Evolutionary conservation across 2,329 filamentous ascomycete genomes (phyloP).

Genomic region (Mycosphaerella sp.): DNA sequence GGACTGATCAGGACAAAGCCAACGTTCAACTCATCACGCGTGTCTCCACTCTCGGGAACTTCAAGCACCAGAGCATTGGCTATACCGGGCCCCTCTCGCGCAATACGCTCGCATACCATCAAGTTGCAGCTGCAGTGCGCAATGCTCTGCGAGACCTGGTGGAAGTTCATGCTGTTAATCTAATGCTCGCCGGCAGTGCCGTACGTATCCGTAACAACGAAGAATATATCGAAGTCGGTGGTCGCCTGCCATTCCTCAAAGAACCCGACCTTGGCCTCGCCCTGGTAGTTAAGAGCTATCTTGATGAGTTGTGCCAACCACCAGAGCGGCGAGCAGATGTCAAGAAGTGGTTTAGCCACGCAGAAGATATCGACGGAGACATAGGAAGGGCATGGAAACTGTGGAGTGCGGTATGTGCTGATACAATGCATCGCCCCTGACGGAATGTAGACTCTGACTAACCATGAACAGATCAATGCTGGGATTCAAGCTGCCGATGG

Average conservation of each 20-base stretch:
- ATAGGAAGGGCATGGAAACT: constrained; percentile 55
- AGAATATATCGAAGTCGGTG: constrained; percentile 54
- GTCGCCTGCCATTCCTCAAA: constrained; percentile 60
- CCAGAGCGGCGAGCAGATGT: constrained; percentile 47
- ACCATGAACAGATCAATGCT: constrained; percentile 45
- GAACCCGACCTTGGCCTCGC: constrained; percentile 70
- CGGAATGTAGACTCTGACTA: constrained; percentile 13
- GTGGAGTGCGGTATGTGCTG: constrained; percentile 56
- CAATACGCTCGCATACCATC: constrained; percentile 79
- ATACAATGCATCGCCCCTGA: background rate
- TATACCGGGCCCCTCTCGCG: constrained; percentile 93
- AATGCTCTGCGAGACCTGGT: constrained; percentile 73
- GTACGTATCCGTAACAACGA: constrained; percentile 50
- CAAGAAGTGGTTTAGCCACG: constrained; percentile 56
- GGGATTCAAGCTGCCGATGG: constrained; percentile 51
- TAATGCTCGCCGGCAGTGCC: constrained; percentile 75
- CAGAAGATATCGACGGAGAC: constrained; percentile 52
- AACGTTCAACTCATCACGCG: constrained; percentile 79
- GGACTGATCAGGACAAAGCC: constrained; percentile 62
- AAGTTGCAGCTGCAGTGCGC: constrained; percentile 72
- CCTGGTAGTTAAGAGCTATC: constrained; percentile 72
- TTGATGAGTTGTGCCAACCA: constrained; percentile 60
- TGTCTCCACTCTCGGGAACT: constrained; percentile 72
- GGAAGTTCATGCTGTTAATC: constrained; percentile 71
- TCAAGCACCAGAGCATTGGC: constrained; percentile 76